A percentile compares a stretch with the other conserved stretches of the same genome.
Conservation (phyloP, 2,329 filamentous ascomycete genomes). For the Hypoxylon sp. region DNA sequence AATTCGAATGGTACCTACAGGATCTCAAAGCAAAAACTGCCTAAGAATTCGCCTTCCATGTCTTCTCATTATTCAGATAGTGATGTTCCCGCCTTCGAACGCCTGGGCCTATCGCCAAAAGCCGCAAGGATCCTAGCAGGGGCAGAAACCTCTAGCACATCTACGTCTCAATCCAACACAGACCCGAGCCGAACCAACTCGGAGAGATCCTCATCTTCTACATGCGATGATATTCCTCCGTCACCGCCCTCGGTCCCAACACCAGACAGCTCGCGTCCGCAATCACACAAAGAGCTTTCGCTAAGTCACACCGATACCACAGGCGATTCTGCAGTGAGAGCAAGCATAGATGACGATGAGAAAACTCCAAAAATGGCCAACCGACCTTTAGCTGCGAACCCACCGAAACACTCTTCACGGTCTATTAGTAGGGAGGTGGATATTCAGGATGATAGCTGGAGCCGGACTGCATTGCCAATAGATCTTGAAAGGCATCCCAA, state of each 20-base stretch:
- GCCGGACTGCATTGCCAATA: conserved; percentile 45
- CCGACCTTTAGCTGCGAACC: conserved; percentile 29
- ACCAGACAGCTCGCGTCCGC: conserved; percentile 61
- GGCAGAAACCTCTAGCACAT: conserved; percentile 43
- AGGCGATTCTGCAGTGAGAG: conserved; percentile 17
- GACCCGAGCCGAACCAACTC: conserved; percentile 55
- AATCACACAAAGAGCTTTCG: conserved; percentile 57
- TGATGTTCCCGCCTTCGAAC: conserved; percentile 52
- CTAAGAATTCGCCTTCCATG: conserved; percentile 48
- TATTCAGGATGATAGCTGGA: conserved; percentile 48
- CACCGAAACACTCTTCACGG: conserved; percentile 22
- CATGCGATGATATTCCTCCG: conserved; percentile 58
- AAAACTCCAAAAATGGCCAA: conserved; percentile 26
- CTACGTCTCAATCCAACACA: conserved; percentile 47
- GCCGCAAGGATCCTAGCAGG: conserved; percentile 45
- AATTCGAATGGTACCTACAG: conserved; percentile 31
- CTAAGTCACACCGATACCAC: conserved; percentile 44
- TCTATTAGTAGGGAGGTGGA: conserved; percentile 25
- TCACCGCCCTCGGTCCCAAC: conserved; percentile 59
- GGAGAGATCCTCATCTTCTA: conserved; percentile 60
- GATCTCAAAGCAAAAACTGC: conserved; percentile 32
- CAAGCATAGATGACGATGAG: conserved; percentile 35
- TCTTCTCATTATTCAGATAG: conserved; percentile 52
- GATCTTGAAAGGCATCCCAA: conserved; percentile 48
- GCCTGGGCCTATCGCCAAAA: conserved; percentile 50